Percentiles rank a stretch among this genome's conserved stretches.
Evolutionary conservation across 2,329 filamentous ascomycete genomes (phyloP).

Genomic region (Aspergillus viridinutans): DNA sequence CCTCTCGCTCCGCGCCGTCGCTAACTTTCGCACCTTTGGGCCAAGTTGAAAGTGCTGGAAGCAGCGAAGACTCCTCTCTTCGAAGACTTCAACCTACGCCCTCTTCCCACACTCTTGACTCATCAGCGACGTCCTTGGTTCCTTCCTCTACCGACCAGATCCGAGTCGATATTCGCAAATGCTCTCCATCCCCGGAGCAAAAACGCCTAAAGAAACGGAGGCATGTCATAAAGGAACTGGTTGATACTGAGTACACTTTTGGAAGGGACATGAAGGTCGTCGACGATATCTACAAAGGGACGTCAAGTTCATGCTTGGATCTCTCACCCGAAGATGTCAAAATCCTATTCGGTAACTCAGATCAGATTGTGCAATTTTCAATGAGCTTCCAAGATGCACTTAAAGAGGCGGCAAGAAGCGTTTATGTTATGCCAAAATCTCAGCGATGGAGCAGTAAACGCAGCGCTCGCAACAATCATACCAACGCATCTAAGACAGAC

Average conservation of each 20-base stretch:
- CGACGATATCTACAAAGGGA: constrained; percentile 96
- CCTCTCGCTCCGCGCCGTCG: constrained; percentile 11
- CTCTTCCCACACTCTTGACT: constrained; percentile 30
- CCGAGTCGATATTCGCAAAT: constrained; percentile 14
- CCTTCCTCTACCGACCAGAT: constrained; percentile 27
- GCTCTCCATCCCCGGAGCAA: constrained; percentile 37
- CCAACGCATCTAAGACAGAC: constrained; percentile 28
- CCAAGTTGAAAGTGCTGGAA: constrained; percentile 24
- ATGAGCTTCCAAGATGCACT: constrained; percentile 72
- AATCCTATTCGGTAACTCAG: constrained; percentile 85
- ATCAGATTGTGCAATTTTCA: constrained; percentile 85
- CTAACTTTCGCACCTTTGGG: constrained; percentile 15
- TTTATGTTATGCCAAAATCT: constrained; percentile 66
- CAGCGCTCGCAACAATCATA: constrained; percentile 38
- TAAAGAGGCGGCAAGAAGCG: constrained; percentile 71
- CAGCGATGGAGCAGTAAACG: constrained; percentile 53
- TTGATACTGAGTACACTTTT: constrained; percentile 89
- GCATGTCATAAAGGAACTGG: constrained; percentile 82
- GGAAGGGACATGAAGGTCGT: constrained; percentile 95
- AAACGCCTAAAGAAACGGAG: constrained; percentile 70
- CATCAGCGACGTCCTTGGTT: constrained; percentile 36
- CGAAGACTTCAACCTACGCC: constrained; percentile 23
- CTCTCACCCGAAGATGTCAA: constrained; percentile 81
- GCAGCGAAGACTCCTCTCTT: constrained; percentile 37
- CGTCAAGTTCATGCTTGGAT: constrained; percentile 74